Evolutionary conservation across 345 rosid species (phyloP), one percentile per base, ranked within the genome.

Genomic region (Raphanus sativus): DNA sequence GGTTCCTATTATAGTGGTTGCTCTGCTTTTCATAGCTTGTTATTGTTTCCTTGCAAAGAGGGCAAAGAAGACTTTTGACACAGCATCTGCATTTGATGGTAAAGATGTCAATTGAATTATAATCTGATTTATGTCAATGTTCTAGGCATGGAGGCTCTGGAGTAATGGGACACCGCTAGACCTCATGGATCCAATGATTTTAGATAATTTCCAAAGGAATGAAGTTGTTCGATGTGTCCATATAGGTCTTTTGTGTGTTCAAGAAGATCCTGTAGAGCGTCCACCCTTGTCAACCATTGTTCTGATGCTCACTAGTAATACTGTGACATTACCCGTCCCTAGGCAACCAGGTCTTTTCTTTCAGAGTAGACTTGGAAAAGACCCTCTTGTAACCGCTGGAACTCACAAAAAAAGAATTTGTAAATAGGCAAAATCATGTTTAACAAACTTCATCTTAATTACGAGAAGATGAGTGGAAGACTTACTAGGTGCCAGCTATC

Each of bases 401-500:
- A 17, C 12, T 13, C 66, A 65, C 11, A 16, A 33, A 9, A 5
- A 17, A 50, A 63, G 9, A 61, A 61, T 65, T 59, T 52, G 48
- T 62, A 33, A 13, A 8, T 58, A 24, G 3, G 36, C 36, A 24
- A 66, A 45, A 45, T 17, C 4, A 11, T 52, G 10, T 60, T 50
- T 1, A 26, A 12, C 15, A 32, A 54, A 58, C 0, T 56, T 58
- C 8, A 58, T 10, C 15, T 61, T 45, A 21, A 21, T 21, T 21
- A 32, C 6, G 5, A 52, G 17, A 6, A 62, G 62, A 8, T 59
- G 56, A 59, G 7, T 0, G 2, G 21, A 71, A 79, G 70, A 58
- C 83, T 82, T 86, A 90, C 97, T 40, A 83, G 55, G 96, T 90
- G 6, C 93, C 91, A 2, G 86, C 88, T 0, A 89, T 73, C 67